phyloP scores from a whole-genome alignment of 2,329 filamentous ascomycete species.

The Pleomassaria siparia region DNA sequence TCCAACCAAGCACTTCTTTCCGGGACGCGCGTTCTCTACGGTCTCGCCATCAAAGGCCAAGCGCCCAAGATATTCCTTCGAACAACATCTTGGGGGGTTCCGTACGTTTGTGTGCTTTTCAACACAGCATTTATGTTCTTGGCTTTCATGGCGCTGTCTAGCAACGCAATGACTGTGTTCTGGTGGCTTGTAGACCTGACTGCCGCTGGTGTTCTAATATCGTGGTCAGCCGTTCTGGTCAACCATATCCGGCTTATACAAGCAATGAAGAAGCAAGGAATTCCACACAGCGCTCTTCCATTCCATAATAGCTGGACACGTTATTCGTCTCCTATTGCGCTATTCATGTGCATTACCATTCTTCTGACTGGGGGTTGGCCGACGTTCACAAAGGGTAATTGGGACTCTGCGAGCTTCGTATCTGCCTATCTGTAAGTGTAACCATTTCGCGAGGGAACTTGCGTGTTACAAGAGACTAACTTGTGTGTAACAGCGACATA shows the following conservation, averaged over 20 bases:
- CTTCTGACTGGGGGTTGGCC: constrained; percentile 61
- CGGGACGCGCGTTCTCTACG: constrained; percentile 53
- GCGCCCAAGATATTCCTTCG: constrained; percentile 53
- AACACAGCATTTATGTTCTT: constrained; percentile 45
- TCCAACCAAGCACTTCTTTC: constrained; percentile 64
- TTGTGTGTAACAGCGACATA: constrained; percentile 43
- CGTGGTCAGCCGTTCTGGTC: constrained; percentile 56
- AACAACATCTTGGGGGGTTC: constrained; percentile 46
- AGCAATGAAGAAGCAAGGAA: constrained; percentile 49
- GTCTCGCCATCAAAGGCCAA: constrained; percentile 50
- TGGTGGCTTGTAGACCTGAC: constrained; percentile 70
- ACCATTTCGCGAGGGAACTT: not conserved
- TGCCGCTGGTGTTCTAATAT: constrained; percentile 55
- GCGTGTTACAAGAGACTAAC: not conserved
- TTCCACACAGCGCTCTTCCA: constrained; percentile 49
- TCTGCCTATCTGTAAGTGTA: constrained; percentile 33
- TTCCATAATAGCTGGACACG: constrained; percentile 39
- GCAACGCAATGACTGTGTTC: constrained; percentile 53
- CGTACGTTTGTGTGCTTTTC: constrained; percentile 38
- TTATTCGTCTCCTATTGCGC: constrained; percentile 35
- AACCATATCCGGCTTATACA: constrained; percentile 60
- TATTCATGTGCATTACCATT: constrained; percentile 57
- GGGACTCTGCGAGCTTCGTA: constrained; percentile 37
- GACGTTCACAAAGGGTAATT: constrained; percentile 57
- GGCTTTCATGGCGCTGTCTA: constrained; percentile 51